Evolutionary conservation across 2,329 filamentous ascomycete species (phyloP).

Genomic region (Domatiomyces globalis): DNA sequence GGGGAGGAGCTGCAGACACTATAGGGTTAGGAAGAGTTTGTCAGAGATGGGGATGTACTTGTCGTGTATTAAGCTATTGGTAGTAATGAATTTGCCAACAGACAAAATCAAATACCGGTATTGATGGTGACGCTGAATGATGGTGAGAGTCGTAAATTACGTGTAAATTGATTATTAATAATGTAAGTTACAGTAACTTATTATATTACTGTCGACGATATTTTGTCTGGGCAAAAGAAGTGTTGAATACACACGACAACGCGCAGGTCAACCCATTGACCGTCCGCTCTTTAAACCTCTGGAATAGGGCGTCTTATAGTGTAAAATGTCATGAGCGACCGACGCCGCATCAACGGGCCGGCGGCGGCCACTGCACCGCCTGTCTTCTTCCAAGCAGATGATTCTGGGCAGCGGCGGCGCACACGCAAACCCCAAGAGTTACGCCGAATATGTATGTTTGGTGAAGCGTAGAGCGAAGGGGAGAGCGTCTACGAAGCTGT

Average conservation of each 20-base stretch:
- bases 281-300: too few relatives aligned
- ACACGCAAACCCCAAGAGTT: constrained; percentile 54
- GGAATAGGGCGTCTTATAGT: neutral
- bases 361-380: constrained; percentile 61
- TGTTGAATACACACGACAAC: too few relatives aligned
- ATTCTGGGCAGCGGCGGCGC: constrained; percentile 35
- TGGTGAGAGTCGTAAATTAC: neutral
- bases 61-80: too few relatives aligned
- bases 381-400: constrained; percentile 42
- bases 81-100: too few relatives aligned
- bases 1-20: neutral
- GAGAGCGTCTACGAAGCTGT: neutral
- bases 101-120: too few relatives aligned
- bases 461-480: neutral
- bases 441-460: constrained; percentile 67
- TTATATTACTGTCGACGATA: too few relatives aligned
- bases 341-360: constrained; percentile 81
- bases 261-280: too few relatives aligned
- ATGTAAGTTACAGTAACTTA: too few relatives aligned
- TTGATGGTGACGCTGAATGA: too few relatives aligned
- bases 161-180: too few relatives aligned
- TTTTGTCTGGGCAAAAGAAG: too few relatives aligned
- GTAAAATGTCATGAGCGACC: constrained; percentile 54
- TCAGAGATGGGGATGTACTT: neutral
- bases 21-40: neutral